These are phyloP conservation scores for Aspergillus novoparasiticus DNA, from an alignment of 2,329 filamentous ascomycete species.

Conservation along the genomic window DNA sequence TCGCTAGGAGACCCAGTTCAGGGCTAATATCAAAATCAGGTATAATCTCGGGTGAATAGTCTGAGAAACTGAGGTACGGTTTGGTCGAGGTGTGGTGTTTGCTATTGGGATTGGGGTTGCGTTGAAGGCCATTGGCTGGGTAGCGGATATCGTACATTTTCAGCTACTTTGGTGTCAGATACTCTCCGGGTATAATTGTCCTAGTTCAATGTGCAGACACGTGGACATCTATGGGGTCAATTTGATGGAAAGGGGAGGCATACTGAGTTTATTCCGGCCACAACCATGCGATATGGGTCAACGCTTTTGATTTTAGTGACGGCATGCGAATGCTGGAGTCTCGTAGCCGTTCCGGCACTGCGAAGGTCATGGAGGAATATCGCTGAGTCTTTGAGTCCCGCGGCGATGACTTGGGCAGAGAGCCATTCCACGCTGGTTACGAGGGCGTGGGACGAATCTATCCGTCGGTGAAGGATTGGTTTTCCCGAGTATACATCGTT, in stretches of 20 bases:
- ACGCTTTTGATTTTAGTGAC: conserved; percentile 39
- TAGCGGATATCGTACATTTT: conserved; percentile 47
- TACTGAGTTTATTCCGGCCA: conserved; percentile 37
- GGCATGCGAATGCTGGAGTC: conserved; percentile 38
- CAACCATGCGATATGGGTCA: conserved; percentile 39
- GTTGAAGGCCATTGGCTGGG: conserved; percentile 29
- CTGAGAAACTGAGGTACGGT: conserved; percentile 40
- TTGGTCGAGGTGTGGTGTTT: conserved; percentile 31
- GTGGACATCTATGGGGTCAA: neutral
- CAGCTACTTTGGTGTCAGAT: conserved; percentile 28
- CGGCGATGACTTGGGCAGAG: conserved; percentile 37
- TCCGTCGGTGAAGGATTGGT: conserved; percentile 18
- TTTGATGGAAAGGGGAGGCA: conserved; percentile 5
- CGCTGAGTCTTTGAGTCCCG: conserved; percentile 37
- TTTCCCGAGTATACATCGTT: conserved; percentile 18
- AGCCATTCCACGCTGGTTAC: conserved; percentile 44
- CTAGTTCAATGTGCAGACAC: neutral
- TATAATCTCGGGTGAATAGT: conserved; percentile 30
- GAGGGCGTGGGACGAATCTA: conserved; percentile 30
- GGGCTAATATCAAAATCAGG: conserved; percentile 41
- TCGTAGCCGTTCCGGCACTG: conserved; percentile 32
- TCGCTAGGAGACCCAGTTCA: conserved; percentile 42
- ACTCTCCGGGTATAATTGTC: neutral
- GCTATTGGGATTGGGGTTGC: conserved; percentile 31
- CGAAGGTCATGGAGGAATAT: conserved; percentile 41